Conservation (phyloP, 139 green algal genomes). For the Pseudopediastrum boryanum region DNA sequence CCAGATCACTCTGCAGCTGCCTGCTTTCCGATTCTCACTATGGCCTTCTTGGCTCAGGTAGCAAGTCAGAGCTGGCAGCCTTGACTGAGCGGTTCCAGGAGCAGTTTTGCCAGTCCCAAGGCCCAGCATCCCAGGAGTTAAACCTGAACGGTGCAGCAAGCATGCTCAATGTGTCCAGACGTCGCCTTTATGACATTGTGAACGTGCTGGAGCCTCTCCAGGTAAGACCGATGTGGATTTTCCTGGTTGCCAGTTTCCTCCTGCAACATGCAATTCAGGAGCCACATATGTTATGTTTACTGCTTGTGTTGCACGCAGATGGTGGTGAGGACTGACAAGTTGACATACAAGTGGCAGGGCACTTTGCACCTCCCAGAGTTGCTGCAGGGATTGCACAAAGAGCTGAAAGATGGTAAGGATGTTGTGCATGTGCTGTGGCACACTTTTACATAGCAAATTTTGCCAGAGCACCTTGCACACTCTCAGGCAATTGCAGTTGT, state of each 20-base stretch:
- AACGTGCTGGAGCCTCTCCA: constrained; percentile 84
- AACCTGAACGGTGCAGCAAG: constrained; percentile 60
- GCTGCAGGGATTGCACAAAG: neutral
- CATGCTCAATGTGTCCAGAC: constrained; percentile 64
- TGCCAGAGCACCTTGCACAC: too few relatives aligned
- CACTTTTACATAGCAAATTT: too few relatives aligned
- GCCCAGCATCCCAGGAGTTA: constrained; percentile 12
- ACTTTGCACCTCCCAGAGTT: constrained; percentile 1
- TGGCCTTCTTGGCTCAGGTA: too few relatives aligned
- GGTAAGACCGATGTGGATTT: too few relatives aligned
- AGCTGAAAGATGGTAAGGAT: too few relatives aligned
- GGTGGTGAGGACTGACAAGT: constrained; percentile 7
- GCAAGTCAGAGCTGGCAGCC: constrained; percentile 50
- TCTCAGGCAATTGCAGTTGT: too few relatives aligned
- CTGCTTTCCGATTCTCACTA: too few relatives aligned
- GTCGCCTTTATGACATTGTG: constrained; percentile 87
- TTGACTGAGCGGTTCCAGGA: constrained; percentile 62
- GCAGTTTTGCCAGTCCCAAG: constrained; percentile 39
- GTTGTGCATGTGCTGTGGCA: constrained; percentile 1
- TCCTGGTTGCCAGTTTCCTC: too few relatives aligned
- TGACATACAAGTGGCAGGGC: constrained; percentile 17
- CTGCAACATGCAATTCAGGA: too few relatives aligned
- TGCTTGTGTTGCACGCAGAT: too few relatives aligned
- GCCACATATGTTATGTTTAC: too few relatives aligned
- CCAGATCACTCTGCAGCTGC: too few relatives aligned